Conservation (phyloP, 495 filamentous ascomycete species). For the Platismatia glauca region DNA sequence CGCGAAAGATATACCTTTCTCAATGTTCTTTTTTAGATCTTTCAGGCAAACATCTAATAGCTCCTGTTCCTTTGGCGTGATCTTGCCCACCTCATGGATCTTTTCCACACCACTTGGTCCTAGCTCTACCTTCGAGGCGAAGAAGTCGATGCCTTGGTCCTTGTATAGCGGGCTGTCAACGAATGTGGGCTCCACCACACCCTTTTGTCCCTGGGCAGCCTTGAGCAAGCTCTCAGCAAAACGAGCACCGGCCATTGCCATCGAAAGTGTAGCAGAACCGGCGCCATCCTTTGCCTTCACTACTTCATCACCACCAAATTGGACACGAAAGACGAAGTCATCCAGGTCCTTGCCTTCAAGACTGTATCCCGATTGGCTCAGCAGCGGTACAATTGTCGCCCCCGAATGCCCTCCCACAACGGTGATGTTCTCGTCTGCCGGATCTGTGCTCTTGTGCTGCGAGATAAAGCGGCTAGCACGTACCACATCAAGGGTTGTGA, state of each 20-base stretch:
- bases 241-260: constrained; percentile 97
- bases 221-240: constrained; percentile 93
- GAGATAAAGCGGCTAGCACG: constrained; percentile 96
- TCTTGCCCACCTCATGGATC: constrained; percentile 73
- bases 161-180: constrained; percentile 96
- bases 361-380: constrained; percentile 86
- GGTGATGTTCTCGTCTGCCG: constrained; percentile 82
- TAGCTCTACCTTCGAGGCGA: constrained; percentile 86
- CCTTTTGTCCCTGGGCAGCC: constrained; percentile 88
- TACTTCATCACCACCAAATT: constrained; percentile 99
- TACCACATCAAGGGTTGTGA: constrained; percentile 97
- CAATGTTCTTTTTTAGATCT: constrained; percentile 86
- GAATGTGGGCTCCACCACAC: constrained; percentile 91
- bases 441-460: constrained; percentile 82
- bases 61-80: constrained; percentile 78
- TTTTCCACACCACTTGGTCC: constrained; percentile 93
- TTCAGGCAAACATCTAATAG: constrained; percentile 72
- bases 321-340: constrained; percentile 83
- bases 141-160: constrained; percentile 93
- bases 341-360: constrained; percentile 65
- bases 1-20: constrained; percentile 44
- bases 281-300: constrained; percentile 98
- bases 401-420: constrained; percentile 96
- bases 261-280: constrained; percentile 95
- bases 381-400: constrained; percentile 93